Base-by-base conservation (phyloP, 2,329 filamentous ascomycete species). In the Trichoderma gracile region DNA sequence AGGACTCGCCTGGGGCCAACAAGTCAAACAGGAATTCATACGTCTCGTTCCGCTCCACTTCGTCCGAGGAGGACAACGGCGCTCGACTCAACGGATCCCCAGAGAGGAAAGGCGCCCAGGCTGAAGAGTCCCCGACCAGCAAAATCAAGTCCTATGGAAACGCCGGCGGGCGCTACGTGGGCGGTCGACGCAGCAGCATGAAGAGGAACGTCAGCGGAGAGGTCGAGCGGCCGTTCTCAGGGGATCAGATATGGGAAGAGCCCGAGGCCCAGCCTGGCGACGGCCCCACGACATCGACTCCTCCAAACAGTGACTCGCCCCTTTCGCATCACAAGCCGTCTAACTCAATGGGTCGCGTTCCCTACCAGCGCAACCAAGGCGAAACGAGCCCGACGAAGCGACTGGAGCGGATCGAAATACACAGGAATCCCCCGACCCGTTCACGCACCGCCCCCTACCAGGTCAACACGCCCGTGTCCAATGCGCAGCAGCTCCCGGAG, bases 211-310 rank as follows among this genome's bases (percentile, higher is more conserved):
- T 88, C 71, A 92, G 89, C 73, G 89, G 88, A 21, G 87, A 90
- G 71, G 78, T 88, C 65, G 80, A 84, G 69, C 85, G 82, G 61
- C 84, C 87, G 1, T 93, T 92, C 73, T 89, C 88, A 1, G 86
- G 88, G 40, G 89, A 93, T 73, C 88, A 91, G 72, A 93, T 97
- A 66, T 97, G 92, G 82, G 93, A 97, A 75, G 94, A 97, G 73
- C 90, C 92, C 1, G 86, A 90, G 71, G 81, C 74, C 17, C 67
- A 68, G 15, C 56, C 66, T 49, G 69, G 40, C 40, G 50, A 43
- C 5, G 47, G 43, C 14, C 40, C 57, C 12, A 69, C 53, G 59
- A 57, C 50, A 54, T 58, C 52, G 27, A 19, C 43, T 33, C 49
- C 70, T 62, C 49, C 47, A 3, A 73, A 73, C 57, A 71, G 78